phyloP scores from a whole-genome alignment of 2,329 filamentous ascomycete species.

The Aspergillus tamarii region DNA sequence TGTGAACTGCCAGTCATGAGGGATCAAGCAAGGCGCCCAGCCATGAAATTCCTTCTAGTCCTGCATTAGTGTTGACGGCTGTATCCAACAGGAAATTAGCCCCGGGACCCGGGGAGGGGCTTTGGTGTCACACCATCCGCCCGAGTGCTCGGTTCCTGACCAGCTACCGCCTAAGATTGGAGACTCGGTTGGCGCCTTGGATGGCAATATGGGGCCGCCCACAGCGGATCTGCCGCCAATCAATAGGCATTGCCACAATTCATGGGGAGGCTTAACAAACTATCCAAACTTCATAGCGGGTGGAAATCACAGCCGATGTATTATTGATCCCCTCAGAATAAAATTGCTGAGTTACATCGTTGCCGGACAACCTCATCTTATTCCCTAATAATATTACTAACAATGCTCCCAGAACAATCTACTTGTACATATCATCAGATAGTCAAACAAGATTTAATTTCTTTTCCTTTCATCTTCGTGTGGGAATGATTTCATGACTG shows the following conservation, averaged over 20 bases:
- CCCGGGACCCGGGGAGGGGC: background rate
- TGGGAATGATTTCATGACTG: background rate
- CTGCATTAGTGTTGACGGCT: background rate
- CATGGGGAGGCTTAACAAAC: background rate
- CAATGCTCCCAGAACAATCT: background rate
- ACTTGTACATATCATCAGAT: background rate
- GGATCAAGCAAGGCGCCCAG: slow-evolving; percentile 1
- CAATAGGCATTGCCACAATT: slow-evolving; percentile 2
- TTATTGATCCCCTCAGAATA: background rate
- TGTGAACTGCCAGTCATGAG: background rate
- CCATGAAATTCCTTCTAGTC: background rate
- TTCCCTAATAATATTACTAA: background rate
- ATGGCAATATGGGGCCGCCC: background rate
- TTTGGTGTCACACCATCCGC: slow-evolving; percentile 7
- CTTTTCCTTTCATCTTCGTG: background rate
- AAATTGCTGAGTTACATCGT: slow-evolving; percentile 5
- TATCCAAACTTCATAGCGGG: background rate
- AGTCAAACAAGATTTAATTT: background rate
- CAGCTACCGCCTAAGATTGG: background rate
- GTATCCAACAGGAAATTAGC: background rate
- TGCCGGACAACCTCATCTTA: background rate
- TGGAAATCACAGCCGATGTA: slow-evolving; percentile 2
- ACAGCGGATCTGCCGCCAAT: slow-evolving; percentile 12
- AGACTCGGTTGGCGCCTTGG: slow-evolving; percentile 8
- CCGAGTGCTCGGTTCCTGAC: slow-evolving; percentile 1